Conservation (phyloP, 2,329 filamentous ascomycete genomes). For the Lasiodiplodia citricola region DNA sequence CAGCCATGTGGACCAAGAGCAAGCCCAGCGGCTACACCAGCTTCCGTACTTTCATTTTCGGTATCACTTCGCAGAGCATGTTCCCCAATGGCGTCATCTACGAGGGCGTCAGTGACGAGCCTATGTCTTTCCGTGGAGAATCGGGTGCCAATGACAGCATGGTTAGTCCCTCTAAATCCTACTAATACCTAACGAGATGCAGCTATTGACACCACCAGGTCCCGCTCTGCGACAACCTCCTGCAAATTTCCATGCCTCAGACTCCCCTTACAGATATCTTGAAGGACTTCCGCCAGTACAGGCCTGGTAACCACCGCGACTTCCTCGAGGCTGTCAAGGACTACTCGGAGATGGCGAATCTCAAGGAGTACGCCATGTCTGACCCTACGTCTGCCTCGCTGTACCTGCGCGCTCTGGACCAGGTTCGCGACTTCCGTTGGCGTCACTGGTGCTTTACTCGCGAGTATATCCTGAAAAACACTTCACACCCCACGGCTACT, state of each 20-base stretch:
- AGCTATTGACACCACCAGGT: conserved; percentile 53
- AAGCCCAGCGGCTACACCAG: conserved; percentile 82
- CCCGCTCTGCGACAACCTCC: conserved; percentile 84
- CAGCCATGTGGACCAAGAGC: conserved; percentile 87
- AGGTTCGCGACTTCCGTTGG: conserved; percentile 83
- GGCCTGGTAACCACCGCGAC: conserved; percentile 84
- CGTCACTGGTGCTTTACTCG: conserved; percentile 85
- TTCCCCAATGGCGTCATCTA: conserved; percentile 92
- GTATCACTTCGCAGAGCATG: conserved; percentile 92
- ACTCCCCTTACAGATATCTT: conserved; percentile 90
- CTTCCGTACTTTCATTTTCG: conserved; percentile 97
- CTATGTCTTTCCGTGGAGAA: conserved; percentile 86
- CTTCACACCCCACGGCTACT: conserved; percentile 76
- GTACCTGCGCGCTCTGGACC: conserved; percentile 63
- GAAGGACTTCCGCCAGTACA: conserved; percentile 85
- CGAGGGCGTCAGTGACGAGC: conserved; percentile 77
- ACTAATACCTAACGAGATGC: background rate
- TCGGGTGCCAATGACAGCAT: conserved; percentile 95
- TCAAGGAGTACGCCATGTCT: conserved; percentile 66
- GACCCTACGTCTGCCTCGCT: conserved; percentile 62
- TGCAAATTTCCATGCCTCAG: conserved; percentile 84
- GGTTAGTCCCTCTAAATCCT: conserved; percentile 46
- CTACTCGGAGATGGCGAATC: conserved; percentile 56
- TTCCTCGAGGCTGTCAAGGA: conserved; percentile 76
- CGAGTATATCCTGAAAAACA: conserved; percentile 83